Evolutionary conservation across 2,329 filamentous ascomycete species (phyloP), one percentile per base, ranked within the genome.

Genomic region (Clarireedia homoeocarpa): DNA sequence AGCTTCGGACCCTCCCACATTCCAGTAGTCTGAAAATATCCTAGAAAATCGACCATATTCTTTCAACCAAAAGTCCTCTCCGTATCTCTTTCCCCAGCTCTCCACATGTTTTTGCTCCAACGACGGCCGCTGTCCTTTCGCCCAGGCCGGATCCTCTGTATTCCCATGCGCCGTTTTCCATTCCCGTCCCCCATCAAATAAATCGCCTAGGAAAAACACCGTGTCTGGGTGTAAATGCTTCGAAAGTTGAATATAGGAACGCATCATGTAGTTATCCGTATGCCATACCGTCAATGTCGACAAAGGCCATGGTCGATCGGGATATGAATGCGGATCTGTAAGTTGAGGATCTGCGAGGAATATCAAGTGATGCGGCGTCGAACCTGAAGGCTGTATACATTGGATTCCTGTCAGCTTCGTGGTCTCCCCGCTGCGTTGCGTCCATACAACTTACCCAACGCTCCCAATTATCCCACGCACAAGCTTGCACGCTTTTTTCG

Each of bases 131-230:
- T 77, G 74, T 3, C 71, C 73, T 30, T 71, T 71, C 23, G 77
- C 77, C 82, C 82, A 85, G 60, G 75, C 74, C 1, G 81, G 80
- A 61, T 86, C 83, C 24, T 77, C 72, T 52, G 82, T 83, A 47
- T 77, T 71, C 45, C 81, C 85, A 24, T 77, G 77, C 2, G 72
- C 74, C 12, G 91, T 92, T 63, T 85, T 87, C 94, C 94, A 99
- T 75, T 99, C 94, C 63, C 94, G 82, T 7, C 94, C 94, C 4
- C 94, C 94, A 68, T 99, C 94, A 66, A 99, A 96, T 0, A 99
- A 75, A 68, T 99, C 94, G 6, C 94, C 94, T 0, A 99, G 76
- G 68, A 99, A 97, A 68, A 96, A 82, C 1, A 95, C 77, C 15
- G 88, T 91, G 68, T 96, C 90, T 0, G 94, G 94, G n/a, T 82